A percentile compares a stretch with the other conserved stretches of the same genome.
Conservation (phyloP, 768 basidiomycete genomes). For the Rhizopogon salebrosus region DNA sequence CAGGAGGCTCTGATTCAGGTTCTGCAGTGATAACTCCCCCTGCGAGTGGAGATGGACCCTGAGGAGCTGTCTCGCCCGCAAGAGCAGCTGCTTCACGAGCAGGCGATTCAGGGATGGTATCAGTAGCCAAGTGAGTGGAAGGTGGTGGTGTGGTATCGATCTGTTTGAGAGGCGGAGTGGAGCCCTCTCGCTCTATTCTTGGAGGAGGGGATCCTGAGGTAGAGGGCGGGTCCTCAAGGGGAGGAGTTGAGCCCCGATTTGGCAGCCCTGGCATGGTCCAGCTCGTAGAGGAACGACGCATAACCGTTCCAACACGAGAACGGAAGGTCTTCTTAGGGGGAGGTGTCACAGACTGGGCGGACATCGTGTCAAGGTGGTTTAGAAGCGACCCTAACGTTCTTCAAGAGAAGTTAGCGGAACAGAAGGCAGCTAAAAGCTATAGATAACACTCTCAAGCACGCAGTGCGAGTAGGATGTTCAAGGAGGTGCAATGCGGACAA, state of each 20-base stretch:
- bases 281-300: constrained; percentile 58
- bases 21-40: constrained; percentile 21
- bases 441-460: constrained; percentile 7
- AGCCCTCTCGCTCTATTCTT: constrained; percentile 24
- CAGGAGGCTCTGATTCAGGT: constrained; percentile 8
- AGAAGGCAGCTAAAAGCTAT: neutral
- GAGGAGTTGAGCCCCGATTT: constrained; percentile 22
- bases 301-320: constrained; percentile 52
- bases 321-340: constrained; percentile 43
- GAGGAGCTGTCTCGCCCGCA: constrained; percentile 24
- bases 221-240: constrained; percentile 22
- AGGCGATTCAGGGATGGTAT: constrained; percentile 69
- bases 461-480: constrained; percentile 7
- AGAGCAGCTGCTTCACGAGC: constrained; percentile 48
- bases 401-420: constrained; percentile 6
- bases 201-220: constrained; percentile 22
- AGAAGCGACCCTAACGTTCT: neutral
- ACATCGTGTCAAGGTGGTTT: constrained; percentile 17
- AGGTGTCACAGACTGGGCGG: constrained; percentile 15
- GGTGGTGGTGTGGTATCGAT: constrained; percentile 30
- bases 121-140: constrained; percentile 28
- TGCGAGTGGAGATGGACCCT: constrained; percentile 40
- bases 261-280: constrained; percentile 37
- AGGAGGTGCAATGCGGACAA: constrained; percentile 15
- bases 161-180: constrained; percentile 25